These are phyloP conservation scores for Colletotrichum tanaceti DNA, from an alignment of 2,329 filamentous ascomycete species.

Conservation along the genomic window DNA sequence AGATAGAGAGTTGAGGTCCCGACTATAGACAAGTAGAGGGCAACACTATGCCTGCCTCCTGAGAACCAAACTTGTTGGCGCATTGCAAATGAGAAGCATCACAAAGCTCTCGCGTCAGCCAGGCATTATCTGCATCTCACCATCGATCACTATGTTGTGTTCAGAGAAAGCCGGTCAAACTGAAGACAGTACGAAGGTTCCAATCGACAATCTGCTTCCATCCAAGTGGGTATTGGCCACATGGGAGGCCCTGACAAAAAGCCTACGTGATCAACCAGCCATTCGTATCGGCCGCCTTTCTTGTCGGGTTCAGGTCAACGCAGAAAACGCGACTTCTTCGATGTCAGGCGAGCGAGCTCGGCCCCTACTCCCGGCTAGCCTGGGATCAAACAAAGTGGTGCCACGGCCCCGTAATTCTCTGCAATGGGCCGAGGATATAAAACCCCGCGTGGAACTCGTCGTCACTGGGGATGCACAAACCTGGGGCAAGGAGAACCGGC, in stretches of 20 bases:
- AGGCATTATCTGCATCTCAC: neutral
- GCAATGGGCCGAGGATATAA: slow-evolving; percentile 8
- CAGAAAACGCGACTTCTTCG: neutral
- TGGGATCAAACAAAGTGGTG: slow-evolving; percentile 10
- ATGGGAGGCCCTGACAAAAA: neutral
- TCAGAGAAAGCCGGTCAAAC: neutral
- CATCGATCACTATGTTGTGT: neutral
- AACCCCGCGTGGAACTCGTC: slow-evolving; percentile 22
- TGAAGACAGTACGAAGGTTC: neutral
- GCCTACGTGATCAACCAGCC: neutral
- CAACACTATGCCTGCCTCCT: too few species aligned
- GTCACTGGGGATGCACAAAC: neutral
- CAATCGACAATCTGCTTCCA: neutral
- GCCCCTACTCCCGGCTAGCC: neutral
- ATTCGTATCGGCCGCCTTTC: neutral
- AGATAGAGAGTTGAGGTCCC: slow-evolving; percentile 31
- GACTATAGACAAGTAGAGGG: neutral
- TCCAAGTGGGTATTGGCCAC: neutral
- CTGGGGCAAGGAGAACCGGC: too few species aligned
- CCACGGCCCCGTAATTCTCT: slow-evolving; percentile 16
- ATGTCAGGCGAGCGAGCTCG: neutral
- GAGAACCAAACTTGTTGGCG: neutral
- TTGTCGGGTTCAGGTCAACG: neutral
- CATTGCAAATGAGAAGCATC: neutral
- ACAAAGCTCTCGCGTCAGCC: neutral